Evolutionary conservation across 768 basidiomycete species (phyloP), one percentile per base, ranked within the genome.

Genomic region (Sporobolomyces phaffii): DNA sequence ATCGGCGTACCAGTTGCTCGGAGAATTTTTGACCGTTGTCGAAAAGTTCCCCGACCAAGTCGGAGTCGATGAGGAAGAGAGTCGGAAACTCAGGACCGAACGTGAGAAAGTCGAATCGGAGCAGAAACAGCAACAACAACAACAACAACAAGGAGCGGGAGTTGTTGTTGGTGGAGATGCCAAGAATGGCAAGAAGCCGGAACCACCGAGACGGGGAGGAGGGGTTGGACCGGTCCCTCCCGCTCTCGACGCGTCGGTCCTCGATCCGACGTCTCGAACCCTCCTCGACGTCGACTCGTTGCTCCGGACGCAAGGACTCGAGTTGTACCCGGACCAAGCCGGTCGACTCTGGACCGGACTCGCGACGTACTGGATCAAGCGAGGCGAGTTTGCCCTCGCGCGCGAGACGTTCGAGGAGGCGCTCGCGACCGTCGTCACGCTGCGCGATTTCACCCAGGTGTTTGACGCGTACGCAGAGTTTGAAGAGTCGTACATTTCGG

Each of bases 331-430:
- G 76, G 96, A 99, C 76, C 96, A 99, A 78, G 91, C 93, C 3
- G 96, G 96, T 15, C 85, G 90, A 54, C 78, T 99, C 33, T 99
- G 93, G 94, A 88, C 91, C 8, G 96, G 94, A 1, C 78, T 98
- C 33, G 93, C 93, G 2, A 97, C 93, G 0, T 98, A 94, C 76
- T 99, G 94, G 94, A 93, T 93, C 77, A 96, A 96, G 79, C 86
- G 91, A 8, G 90, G 84, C 60, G 96, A 98, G 76, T 97, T 99
- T 75, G 92, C 92, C 34, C 56, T 65, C 52, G 73, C 75, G 20
- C 64, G 68, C 22, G 28, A 48, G 54, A 90, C 88, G 0, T 98
- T 98, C 76, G 96, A 98, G 78, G 78, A 84, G 28, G 96, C 92
- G 18, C 82, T 97, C 70, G 82, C 84, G 22, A 81, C 80, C 2